phyloP scores from a whole-genome alignment of 139 green algal genomes.

The Chara braunii region DNA sequence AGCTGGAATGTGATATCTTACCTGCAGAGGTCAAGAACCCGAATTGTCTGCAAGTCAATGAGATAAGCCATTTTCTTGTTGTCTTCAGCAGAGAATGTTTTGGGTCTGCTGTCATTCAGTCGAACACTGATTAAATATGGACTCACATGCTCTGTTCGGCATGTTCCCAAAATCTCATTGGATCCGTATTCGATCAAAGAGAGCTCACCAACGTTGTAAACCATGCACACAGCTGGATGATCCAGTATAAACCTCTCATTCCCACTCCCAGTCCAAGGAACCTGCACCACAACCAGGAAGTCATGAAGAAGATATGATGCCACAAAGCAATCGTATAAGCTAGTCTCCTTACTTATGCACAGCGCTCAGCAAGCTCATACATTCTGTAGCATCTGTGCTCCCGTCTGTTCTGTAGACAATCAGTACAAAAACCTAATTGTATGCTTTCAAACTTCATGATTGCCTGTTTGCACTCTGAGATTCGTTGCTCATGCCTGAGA shows the following conservation, averaged over 20 bases:
- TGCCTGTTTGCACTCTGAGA: no score
- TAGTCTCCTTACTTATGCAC: no score
- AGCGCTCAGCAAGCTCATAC: no score
- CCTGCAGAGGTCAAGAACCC: constrained; percentile 65
- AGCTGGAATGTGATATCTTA: no score
- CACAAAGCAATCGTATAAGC: no score
- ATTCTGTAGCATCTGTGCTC: no score
- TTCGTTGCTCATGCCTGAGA: no score
- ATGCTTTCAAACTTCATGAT: no score
- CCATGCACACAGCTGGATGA: constrained; percentile 60
- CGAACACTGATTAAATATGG: constrained; percentile 60
- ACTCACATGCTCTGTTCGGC: constrained; percentile 67
- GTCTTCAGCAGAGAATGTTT: background rate
- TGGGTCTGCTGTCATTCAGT: constrained; percentile 32
- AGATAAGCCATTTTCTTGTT: constrained; percentile 68
- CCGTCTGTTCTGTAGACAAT: no score
- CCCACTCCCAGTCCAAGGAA: constrained; percentile 46
- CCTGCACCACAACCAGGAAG: no score
- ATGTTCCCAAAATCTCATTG: constrained; percentile 52
- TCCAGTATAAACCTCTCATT: constrained; percentile 65
- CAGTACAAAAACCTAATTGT: no score
- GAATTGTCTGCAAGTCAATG: constrained; percentile 68
- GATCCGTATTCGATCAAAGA: constrained; percentile 47
- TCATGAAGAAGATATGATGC: no score
- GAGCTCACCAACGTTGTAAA: constrained; percentile 66